Conservation (phyloP, 768 basidiomycete species). For the Suillus weaverae region DNA sequence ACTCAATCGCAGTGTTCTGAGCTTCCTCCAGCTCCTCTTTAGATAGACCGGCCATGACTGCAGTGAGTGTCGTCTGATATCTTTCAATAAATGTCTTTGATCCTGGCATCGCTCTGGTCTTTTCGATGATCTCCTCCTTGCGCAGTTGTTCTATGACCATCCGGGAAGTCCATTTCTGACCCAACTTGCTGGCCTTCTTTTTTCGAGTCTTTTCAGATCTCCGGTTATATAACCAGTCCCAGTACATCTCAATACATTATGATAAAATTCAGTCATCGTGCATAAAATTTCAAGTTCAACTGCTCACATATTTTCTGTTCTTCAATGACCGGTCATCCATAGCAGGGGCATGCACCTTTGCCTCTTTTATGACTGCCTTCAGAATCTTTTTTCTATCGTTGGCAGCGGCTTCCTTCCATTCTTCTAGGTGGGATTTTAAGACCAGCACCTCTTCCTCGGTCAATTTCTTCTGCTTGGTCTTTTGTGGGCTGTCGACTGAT, state of each 20-base stretch:
- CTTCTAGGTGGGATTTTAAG: background rate
- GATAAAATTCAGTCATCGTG: background rate
- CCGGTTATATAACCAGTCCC: constrained; percentile 1
- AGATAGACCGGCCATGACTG: background rate
- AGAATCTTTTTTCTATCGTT: background rate
- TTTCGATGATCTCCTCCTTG: background rate
- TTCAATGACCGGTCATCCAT: background rate
- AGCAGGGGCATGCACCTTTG: background rate
- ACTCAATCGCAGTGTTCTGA: background rate
- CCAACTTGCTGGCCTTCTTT: background rate
- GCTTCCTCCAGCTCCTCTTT: constrained; percentile 4
- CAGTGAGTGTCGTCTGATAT: background rate
- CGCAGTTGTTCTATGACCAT: background rate
- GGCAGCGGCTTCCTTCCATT: background rate
- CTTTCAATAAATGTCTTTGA: background rate
- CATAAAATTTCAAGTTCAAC: background rate
- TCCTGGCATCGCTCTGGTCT: background rate
- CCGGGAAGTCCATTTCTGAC: background rate
- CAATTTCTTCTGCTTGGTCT: background rate
- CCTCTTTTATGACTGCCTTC: background rate
- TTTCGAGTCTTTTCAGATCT: background rate
- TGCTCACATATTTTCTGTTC: background rate
- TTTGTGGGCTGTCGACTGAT: background rate
- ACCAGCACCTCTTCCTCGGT: background rate
- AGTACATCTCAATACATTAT: background rate